Evolutionary conservation across 75 land plant genomes (phyloP).

Genomic region (Cupressus sempervirens): DNA sequence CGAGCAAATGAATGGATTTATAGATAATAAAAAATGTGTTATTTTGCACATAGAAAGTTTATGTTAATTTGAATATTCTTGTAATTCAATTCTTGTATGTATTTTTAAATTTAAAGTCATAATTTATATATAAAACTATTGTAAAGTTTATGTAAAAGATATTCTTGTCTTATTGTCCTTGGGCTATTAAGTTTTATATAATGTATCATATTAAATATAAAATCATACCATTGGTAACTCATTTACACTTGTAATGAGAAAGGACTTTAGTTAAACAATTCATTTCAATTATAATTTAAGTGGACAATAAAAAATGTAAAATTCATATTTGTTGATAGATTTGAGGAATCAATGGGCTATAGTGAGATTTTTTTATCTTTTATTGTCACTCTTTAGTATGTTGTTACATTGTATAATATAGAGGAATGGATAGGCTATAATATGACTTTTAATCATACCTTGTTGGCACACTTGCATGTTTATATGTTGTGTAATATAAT

Average conservation of each 20-base stretch:
- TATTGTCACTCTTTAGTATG: not conserved
- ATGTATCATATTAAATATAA: not conserved
- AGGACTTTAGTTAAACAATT: not conserved
- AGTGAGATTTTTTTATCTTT: not conserved
- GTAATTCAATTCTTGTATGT: not conserved
- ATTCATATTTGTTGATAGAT: not conserved
- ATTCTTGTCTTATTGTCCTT: not conserved
- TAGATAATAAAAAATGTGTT: conserved; percentile 41
- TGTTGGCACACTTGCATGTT: not conserved
- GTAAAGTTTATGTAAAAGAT: not conserved
- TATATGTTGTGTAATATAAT: not conserved
- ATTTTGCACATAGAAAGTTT: not conserved
- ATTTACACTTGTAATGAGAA: not conserved
- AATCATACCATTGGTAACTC: not conserved
- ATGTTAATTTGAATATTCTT: not conserved
- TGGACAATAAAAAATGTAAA: not conserved
- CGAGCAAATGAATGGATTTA: conserved; percentile 97
- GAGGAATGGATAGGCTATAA: not conserved
- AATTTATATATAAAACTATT: not conserved
- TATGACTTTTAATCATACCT: not conserved
- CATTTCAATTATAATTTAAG: not conserved
- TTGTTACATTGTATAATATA: not conserved
- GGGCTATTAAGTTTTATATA: not conserved
- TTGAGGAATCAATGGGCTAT: not conserved
- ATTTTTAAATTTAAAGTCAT: not conserved